Conservation (phyloP, 352 stramenopile species). For the Pythium utonaiense region DNA sequence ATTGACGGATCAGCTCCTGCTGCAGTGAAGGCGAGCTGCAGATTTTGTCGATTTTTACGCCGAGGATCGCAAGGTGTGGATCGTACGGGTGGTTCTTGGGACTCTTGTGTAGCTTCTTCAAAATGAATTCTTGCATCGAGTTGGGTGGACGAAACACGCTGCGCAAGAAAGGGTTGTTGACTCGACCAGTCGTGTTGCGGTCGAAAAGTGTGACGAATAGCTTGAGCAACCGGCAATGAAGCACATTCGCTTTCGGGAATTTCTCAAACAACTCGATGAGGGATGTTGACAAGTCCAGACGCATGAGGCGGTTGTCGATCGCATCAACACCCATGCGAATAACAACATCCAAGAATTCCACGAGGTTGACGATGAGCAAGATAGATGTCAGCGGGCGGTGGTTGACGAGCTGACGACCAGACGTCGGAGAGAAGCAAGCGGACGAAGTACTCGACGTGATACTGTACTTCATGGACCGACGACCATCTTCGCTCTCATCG, state of each 20-base stretch:
- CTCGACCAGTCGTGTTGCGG: constrained; percentile 46
- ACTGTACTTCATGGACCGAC: constrained; percentile 17
- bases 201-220: constrained; percentile 68
- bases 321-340: constrained; percentile 62
- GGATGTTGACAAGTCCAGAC: constrained; percentile 52
- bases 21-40: constrained; percentile 67
- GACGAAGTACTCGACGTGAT: constrained; percentile 13
- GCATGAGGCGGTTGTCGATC: constrained; percentile 49
- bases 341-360: constrained; percentile 59
- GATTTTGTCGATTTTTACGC: constrained; percentile 79
- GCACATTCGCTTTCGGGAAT: constrained; percentile 65
- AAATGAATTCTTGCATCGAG: constrained; percentile 66
- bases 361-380: constrained; percentile 60
- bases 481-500: constrained; percentile 18
- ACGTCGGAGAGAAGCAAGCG: constrained; percentile 36
- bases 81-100: constrained; percentile 54
- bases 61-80: constrained; percentile 67
- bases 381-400: constrained; percentile 57
- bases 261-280: constrained; percentile 71
- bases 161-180: constrained; percentile 74
- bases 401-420: constrained; percentile 54
- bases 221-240: constrained; percentile 69
- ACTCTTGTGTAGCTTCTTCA: constrained; percentile 56
- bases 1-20: constrained; percentile 76
- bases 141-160: constrained; percentile 68